phyloP scores from a whole-genome alignment of 2,329 filamentous ascomycete species.

The Aspergillus terreus region DNA sequence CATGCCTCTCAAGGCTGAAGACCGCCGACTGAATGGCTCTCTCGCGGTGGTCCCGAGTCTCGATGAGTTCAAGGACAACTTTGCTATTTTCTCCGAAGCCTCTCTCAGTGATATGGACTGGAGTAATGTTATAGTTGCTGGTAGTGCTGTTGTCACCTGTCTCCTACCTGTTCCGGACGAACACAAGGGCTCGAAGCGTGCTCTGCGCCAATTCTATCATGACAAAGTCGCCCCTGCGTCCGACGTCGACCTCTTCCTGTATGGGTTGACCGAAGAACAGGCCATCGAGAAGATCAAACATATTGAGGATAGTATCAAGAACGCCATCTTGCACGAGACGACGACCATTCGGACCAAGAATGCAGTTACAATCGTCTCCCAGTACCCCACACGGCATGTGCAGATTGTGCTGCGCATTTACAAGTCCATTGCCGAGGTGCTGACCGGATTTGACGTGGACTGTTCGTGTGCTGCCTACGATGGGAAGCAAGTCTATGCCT shows the following conservation, averaged over 20 bases:
- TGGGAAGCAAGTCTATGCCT: constrained; percentile 73
- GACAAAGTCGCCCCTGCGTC: constrained; percentile 76
- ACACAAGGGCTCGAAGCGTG: constrained; percentile 60
- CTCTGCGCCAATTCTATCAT: constrained; percentile 70
- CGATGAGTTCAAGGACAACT: constrained; percentile 72
- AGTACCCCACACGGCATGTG: constrained; percentile 79
- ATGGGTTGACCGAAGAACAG: constrained; percentile 71
- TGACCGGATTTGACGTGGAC: constrained; percentile 86
- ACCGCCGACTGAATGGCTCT: constrained; percentile 60
- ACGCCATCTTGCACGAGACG: constrained; percentile 76
- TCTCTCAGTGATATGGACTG: constrained; percentile 73
- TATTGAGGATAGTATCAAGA: constrained; percentile 71
- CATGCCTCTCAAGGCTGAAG: constrained; percentile 37
- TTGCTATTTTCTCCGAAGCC: constrained; percentile 76
- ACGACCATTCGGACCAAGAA: constrained; percentile 84
- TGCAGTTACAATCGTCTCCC: constrained; percentile 77
- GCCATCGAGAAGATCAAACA: constrained; percentile 79
- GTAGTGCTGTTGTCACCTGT: constrained; percentile 75
- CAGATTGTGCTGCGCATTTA: constrained; percentile 85
- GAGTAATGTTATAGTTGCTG: constrained; percentile 77
- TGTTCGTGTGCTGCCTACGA: constrained; percentile 78
- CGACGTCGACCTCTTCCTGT: constrained; percentile 83
- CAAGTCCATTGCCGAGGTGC: constrained; percentile 76
- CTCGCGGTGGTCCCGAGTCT: constrained; percentile 66
- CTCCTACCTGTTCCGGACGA: constrained; percentile 66